phyloP scores from a whole-genome alignment of 352 stramenopile species.

The Phytophthora cactorum region DNA sequence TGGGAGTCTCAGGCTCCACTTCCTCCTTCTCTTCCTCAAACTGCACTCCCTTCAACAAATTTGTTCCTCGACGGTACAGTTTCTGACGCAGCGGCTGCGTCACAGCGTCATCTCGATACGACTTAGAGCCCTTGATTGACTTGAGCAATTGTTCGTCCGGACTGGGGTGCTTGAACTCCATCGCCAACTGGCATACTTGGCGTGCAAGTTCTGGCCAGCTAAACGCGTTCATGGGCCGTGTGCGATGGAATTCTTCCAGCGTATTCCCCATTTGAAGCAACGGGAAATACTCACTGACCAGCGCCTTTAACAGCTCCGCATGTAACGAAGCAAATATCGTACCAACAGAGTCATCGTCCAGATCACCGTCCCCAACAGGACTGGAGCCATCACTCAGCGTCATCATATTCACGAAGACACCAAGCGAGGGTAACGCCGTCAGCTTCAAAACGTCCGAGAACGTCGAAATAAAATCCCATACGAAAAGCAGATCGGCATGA shows the following conservation, averaged over 20 bases:
- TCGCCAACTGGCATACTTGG: slow-evolving; percentile 74
- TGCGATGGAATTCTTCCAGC: slow-evolving; percentile 75
- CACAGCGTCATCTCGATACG: slow-evolving; percentile 71
- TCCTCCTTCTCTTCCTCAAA: slow-evolving; percentile 55
- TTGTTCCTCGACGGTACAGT: slow-evolving; percentile 39
- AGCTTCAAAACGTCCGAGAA: slow-evolving; percentile 73
- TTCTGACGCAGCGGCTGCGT: slow-evolving; percentile 60
- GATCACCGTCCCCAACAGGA: slow-evolving; percentile 49
- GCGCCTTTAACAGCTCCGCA: slow-evolving; percentile 49
- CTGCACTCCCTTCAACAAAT: slow-evolving; percentile 58
- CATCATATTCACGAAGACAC: slow-evolving; percentile 59
- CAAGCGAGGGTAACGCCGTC: slow-evolving; percentile 55
- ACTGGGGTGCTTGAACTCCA: slow-evolving; percentile 75
- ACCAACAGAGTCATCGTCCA: slow-evolving; percentile 61
- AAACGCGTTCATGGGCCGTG: slow-evolving; percentile 75
- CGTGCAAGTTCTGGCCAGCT: slow-evolving; percentile 85
- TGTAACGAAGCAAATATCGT: slow-evolving; percentile 60
- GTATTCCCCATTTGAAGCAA: slow-evolving; percentile 72
- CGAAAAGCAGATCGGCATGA: slow-evolving; percentile 69
- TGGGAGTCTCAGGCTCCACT: slow-evolving; percentile 13
- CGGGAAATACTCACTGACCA: slow-evolving; percentile 74
- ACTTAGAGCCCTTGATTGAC: slow-evolving; percentile 75
- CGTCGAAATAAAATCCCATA: slow-evolving; percentile 80
- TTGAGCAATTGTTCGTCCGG: slow-evolving; percentile 78
- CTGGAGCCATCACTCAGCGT: slow-evolving; percentile 52